Conservation (phyloP, 495 filamentous ascomycete species). For the Hamigera avellanea region DNA sequence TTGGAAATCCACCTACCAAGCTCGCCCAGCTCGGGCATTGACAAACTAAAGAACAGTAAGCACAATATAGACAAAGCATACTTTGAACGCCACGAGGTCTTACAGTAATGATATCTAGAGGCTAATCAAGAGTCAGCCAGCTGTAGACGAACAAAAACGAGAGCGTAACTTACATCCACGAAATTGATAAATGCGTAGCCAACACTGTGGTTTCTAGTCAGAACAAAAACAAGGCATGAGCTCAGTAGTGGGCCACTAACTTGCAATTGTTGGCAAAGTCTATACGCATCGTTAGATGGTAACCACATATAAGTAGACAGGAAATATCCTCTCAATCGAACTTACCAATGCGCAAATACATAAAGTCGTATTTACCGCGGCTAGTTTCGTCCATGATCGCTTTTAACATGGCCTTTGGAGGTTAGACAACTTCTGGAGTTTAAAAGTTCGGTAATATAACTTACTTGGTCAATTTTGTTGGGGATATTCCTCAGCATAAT, state of each 20-base stretch:
- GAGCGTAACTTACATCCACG: constrained; percentile 48
- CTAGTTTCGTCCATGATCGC: constrained; percentile 66
- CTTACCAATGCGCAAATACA: constrained; percentile 81
- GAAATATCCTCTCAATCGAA: neutral
- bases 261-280: constrained; percentile 86
- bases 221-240: no score
- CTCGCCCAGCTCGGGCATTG: constrained; percentile 52
- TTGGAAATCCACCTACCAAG: constrained; percentile 42
- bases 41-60: constrained; percentile 53
- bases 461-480: constrained; percentile 71
- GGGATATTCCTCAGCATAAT: constrained; percentile 97
- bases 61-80: neutral
- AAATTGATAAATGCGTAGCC: constrained; percentile 99
- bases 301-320: neutral
- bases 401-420: constrained; percentile 50
- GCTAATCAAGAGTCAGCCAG: constrained; percentile 26
- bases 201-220: constrained; percentile 43
- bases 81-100: constrained; percentile 14
- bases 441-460: neutral
- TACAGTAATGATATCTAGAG: constrained; percentile 63
- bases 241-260: constrained; percentile 24
- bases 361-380: constrained; percentile 79
- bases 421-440: constrained; percentile 4
- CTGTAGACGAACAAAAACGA: neutral
- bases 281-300: constrained; percentile 11